Percentiles rank a stretch among this genome's conserved stretches.
Conservation (phyloP, 441 rosid species). For the Syzygium malaccense region DNA sequence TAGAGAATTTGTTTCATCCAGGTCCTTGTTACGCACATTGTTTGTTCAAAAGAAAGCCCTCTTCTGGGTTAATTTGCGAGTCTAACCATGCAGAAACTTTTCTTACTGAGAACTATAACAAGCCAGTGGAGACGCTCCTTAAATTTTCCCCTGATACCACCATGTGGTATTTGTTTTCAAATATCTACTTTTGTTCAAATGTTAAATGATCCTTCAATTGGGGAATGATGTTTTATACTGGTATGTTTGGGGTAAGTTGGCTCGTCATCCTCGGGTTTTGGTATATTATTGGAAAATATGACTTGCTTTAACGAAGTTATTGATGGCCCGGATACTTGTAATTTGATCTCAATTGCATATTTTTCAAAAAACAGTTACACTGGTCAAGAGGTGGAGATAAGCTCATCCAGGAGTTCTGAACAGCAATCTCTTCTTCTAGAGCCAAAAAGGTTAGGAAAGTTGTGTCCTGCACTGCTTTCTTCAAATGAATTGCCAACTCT, state of each 20-base stretch:
- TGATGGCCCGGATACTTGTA: background rate
- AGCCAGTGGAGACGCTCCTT: background rate
- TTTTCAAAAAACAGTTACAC: background rate
- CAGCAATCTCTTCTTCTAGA: constrained; percentile 46
- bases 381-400: constrained; percentile 43
- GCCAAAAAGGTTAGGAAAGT: constrained; percentile 41
- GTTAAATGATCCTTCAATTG: background rate
- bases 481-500: background rate
- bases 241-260: background rate
- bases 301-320: constrained; percentile 23
- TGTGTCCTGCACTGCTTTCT: background rate
- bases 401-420: constrained; percentile 30
- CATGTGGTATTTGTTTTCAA: background rate
- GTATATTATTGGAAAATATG: background rate
- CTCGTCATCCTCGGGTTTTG: background rate
- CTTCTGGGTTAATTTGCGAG: background rate
- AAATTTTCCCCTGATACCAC: background rate
- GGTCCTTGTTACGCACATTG: constrained; percentile 22
- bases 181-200: background rate
- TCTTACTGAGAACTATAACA: background rate
- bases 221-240: background rate
- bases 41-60: background rate
- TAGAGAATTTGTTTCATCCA: constrained; percentile 37
- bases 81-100: background rate
- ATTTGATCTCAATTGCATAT: background rate